These are phyloP conservation scores for Kwoniella bestiolae DNA, from an alignment of 768 basidiomycete species.

Conservation along the genomic window DNA sequence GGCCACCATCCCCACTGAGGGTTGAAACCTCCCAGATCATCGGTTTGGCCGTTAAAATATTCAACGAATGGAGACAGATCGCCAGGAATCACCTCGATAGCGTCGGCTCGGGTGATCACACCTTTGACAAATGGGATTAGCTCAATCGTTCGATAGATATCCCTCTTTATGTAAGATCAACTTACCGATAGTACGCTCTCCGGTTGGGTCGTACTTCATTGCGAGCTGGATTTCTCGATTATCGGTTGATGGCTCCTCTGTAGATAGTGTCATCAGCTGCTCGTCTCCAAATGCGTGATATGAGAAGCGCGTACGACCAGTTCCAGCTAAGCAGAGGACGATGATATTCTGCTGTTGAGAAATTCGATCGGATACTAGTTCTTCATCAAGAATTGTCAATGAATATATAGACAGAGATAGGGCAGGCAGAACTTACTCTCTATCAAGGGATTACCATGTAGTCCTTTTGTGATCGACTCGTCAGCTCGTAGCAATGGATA, in stretches of 20 bases:
- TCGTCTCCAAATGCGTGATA: not conserved
- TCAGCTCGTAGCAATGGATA: too few species aligned
- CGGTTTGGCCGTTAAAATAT: not conserved
- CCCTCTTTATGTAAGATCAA: not conserved
- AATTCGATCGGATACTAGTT: slow-evolving; percentile 18
- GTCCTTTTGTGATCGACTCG: not conserved
- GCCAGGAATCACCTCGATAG: not conserved
- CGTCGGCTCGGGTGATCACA: slow-evolving; percentile 33
- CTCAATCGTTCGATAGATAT: not conserved
- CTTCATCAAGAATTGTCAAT: slow-evolving; percentile 1
- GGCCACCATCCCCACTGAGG: slow-evolving; percentile 27
- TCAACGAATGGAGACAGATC: slow-evolving; percentile 13
- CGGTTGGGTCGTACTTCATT: slow-evolving; percentile 17
- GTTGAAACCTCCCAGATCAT: not conserved
- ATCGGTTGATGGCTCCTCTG: slow-evolving; percentile 21
- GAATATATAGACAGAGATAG: not conserved
- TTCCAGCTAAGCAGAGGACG: slow-evolving; percentile 24
- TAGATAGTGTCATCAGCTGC: not conserved
- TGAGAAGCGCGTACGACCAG: slow-evolving; percentile 25
- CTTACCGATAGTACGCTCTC: slow-evolving; percentile 26
- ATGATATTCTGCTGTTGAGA: slow-evolving; percentile 25
- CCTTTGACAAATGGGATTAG: slow-evolving; percentile 13
- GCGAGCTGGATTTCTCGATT: slow-evolving; percentile 19
- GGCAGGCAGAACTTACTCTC: not conserved
- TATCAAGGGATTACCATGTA: not conserved